Base-by-base conservation (phyloP, 202 grass and related monocot genomes). In the Saccharum hybrid region DNA sequence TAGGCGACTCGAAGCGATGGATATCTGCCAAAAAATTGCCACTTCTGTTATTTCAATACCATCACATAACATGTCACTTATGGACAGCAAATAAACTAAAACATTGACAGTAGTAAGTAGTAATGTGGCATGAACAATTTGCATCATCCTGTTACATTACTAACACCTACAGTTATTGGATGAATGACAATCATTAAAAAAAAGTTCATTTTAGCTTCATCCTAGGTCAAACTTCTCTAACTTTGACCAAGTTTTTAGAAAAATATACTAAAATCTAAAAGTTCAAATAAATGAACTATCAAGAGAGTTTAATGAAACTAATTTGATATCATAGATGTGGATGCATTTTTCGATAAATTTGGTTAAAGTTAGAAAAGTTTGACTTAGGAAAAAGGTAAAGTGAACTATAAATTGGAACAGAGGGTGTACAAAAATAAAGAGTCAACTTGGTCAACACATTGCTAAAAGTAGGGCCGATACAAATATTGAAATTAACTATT, bases 1-100 rank as follows among this genome's bases (percentile, higher is more conserved):
- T 98, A 98, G 43, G 96, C 96, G 78, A 99, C 96, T 11, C 96
- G 90, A 31, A 98, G 88, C 3, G 96, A 96, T 72, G 96, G 86
- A 92, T 99, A 96, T 63, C 96, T 99, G 88, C 15, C 37, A 81
- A 39, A 75, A 85, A 30, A 63, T 31, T 26, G 39, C 0, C 6
- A 15, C 62, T 82, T 75, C 9, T 68, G 71, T 75, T 82, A 86
- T 40, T 85, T 23, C 66, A 72, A 60, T 81, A 12, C 33, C 21
- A 84, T 49, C 71, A 63, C 49, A 88, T 52, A 64, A 72, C 66
- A 81, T 41, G 18, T 75, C 28, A 48, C 48, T 13, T 64, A 66
- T 65, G 72, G 7, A 59, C 7, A 77, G 41, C 22, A 81, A 76
- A 37, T n/a, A 6, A 42, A 34, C 42, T 10, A 49, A 73, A 60